Evolutionary conservation across 306 rosid genomes (phyloP).

Genomic region (Acmispon strigosus): DNA sequence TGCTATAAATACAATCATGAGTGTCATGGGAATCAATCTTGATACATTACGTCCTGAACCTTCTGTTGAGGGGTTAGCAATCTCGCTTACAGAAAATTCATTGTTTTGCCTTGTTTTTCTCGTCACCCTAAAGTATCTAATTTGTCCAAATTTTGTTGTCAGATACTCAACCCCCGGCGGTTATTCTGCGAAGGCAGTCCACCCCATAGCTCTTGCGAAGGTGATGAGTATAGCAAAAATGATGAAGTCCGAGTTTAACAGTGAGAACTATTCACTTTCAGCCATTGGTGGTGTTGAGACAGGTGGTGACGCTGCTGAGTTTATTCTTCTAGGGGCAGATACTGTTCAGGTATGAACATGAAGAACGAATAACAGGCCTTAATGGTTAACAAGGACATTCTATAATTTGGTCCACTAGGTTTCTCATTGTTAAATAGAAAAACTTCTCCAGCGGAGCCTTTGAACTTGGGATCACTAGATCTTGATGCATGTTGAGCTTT

Average conservation of each 20-base stretch:
- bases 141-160: slow-evolving; percentile 21
- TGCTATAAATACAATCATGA: slow-evolving; percentile 95
- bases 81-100: slow-evolving; percentile 14
- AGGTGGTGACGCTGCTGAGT: slow-evolving; percentile 91
- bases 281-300: slow-evolving; percentile 95
- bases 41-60: slow-evolving; percentile 87
- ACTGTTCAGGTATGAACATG: slow-evolving; percentile 85
- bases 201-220: slow-evolving; percentile 95
- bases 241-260: slow-evolving; percentile 77
- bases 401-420: neutral
- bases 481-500: neutral
- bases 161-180: slow-evolving; percentile 99
- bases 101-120: slow-evolving; percentile 12
- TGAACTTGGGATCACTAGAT: neutral
- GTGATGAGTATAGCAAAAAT: slow-evolving; percentile 88
- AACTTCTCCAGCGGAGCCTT: neutral
- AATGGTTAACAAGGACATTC: neutral
- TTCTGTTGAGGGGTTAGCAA: slow-evolving; percentile 88
- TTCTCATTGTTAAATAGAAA: neutral
- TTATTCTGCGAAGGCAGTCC: slow-evolving; percentile 93
- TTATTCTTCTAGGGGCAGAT: slow-evolving; percentile 91
- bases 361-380: slow-evolving; percentile 4
- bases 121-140: slow-evolving; percentile 9
- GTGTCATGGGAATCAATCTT: slow-evolving; percentile 98
- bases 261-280: slow-evolving; percentile 60